Evolutionary conservation across 2,329 filamentous ascomycete species (phyloP), one percentile per base, ranked within the genome.

Genomic region (Pseudogymnoascus sp.): DNA sequence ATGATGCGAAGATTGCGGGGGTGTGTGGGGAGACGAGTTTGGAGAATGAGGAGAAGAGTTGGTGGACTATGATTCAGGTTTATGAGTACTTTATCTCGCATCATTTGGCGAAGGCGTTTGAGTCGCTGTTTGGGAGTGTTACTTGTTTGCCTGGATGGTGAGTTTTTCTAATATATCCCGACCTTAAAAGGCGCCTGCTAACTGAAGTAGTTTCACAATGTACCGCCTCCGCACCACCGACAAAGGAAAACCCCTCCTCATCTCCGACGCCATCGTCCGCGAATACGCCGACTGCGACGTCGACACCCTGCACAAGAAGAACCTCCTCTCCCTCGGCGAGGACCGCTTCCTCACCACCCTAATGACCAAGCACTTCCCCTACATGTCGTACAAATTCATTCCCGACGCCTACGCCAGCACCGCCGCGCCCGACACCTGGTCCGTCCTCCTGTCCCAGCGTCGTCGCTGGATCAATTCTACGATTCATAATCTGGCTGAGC

Each of bases 1-100:
- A 97, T 72, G 91, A 99, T 74, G 88, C 91, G 34, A 96, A 96
- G 79, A 96, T 99, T 78, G 92, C 91, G 23, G 95, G 93, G 77
- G 97, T 97, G 66, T 99, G 95, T 75, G 95, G 95, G 73, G 95
- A 99, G 76, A 99, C 95, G 1, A 95, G 88, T 75, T 81, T 99
- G 71, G 90, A 97, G 74, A 99, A 99, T 72, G 93, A 97, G 75
- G 91, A 97, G 71, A 84, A 88, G 68, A 93, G 88, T 71, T 97
- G 93, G 92, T 96, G 91, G 91, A 99, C 95, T 11, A 99, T 99
- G 95, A 99, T 99, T 72, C 95, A 99, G 76, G 95, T 99, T 68
- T 99, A 99, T 78, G 95, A 99, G 76, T 99, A 99, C 81, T 99
- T 93, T 76, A 99, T 99, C 73, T 97, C 95, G 31, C 95, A 99